Evolutionary conservation across 495 filamentous ascomycete species (phyloP), one percentile per base, ranked within the genome.

Genomic region (Antarctomyces pellizariae): DNA sequence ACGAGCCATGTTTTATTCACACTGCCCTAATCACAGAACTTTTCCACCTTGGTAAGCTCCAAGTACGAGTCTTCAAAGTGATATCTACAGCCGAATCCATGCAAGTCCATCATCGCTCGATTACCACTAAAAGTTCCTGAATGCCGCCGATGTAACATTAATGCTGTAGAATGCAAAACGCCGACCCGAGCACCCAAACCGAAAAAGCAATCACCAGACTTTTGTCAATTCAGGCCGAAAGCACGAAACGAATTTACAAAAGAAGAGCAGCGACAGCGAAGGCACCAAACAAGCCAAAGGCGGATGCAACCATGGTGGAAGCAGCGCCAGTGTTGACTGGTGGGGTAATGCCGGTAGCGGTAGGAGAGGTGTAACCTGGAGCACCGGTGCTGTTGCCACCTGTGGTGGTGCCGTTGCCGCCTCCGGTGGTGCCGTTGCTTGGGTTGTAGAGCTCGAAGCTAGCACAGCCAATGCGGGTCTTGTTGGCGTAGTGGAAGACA

Each of bases 401-500:
- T 3, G 13, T 36, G 13, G 5, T n/a, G 18, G 17, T 15, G 1
- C 14, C 13, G n/a, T n/a, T 22, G 6, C 13, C 9, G 2, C 22
- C 13, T 1, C 13, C 7, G 9, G 18, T 18, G 15, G 20, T 24
- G 7, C 27, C 12, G 4, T 25, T 5, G 5, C 2, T 2, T 2
- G 13, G 2, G 5, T 20, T 20, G 13, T n/a, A n/a, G n/a, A n/a
- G n/a, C n/a, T n/a, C 39, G 43, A 82, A 76, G 54, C 70, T 77
- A 39, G 68, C 71, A 49, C 75, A 83, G 1, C 63, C 55, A 37
- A 79, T 57, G 32, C 71, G 64, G 0, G 66, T 76, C 46, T 58
- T 69, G 52, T 76, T 76, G 31, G 52, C 50, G 36, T 54, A 62
- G 50, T 90, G 78, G 27, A 92, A 47, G 22, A 84, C 76, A 28